Evolutionary conservation across 1,284 basidiomycete species (phyloP).

Genomic region (Coriolopsis trogii): DNA sequence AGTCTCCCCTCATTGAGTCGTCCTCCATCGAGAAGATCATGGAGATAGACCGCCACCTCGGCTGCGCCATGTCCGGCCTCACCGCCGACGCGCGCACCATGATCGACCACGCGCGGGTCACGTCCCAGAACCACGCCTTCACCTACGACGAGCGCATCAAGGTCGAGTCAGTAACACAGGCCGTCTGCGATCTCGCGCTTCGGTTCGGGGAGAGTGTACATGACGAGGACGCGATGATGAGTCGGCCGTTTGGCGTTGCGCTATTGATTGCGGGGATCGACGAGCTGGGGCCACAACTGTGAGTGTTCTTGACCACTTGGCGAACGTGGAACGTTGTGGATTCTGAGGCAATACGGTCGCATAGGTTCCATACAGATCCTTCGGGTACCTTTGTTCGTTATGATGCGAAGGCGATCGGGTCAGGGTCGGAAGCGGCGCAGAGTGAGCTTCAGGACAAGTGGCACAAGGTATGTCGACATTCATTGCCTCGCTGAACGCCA

Average conservation of each 20-base stretch:
- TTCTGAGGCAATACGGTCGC: neutral
- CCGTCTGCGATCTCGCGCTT: conserved; percentile 96
- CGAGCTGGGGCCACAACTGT: conserved; percentile 96
- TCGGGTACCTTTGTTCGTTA: conserved; percentile 98
- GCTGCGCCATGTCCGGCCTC: conserved; percentile 97
- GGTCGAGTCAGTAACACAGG: conserved; percentile 96
- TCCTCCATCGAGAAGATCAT: conserved; percentile 99
- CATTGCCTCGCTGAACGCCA: neutral
- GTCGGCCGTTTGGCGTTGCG: conserved; percentile 97
- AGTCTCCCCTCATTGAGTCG: conserved; percentile 94
- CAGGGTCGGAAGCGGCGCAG: conserved; percentile 97
- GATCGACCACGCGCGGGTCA: conserved; percentile 99
- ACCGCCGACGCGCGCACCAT: conserved; percentile 99
- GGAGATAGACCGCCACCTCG: conserved; percentile 97
- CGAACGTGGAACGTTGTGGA: neutral
- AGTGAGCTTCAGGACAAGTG: conserved; percentile 97
- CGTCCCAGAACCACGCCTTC: conserved; percentile 94
- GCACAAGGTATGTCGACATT: conserved; percentile 72
- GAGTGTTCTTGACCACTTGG: conserved; percentile 29
- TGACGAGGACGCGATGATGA: conserved; percentile 99
- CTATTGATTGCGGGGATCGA: conserved; percentile 96
- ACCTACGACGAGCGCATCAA: conserved; percentile 98
- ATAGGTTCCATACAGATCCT: conserved; percentile 95
- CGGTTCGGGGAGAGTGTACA: conserved; percentile 99
- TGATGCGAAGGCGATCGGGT: conserved; percentile 98